These are phyloP conservation scores for Rosellinia necatrix DNA, from an alignment of 2,329 filamentous ascomycete genomes.

Conservation along the genomic window DNA sequence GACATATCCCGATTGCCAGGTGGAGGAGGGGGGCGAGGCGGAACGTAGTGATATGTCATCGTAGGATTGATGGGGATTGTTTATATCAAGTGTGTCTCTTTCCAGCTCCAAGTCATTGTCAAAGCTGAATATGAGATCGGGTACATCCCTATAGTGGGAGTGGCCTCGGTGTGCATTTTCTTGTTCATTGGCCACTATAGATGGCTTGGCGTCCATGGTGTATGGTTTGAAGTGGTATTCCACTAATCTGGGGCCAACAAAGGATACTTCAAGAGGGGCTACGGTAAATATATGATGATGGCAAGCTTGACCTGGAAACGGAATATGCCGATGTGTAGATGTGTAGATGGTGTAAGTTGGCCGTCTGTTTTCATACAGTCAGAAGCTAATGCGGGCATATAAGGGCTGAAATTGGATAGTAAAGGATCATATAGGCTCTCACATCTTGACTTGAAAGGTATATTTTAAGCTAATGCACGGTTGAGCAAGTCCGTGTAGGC, in stretches of 20 bases:
- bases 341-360: too few species aligned
- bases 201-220: neutral
- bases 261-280: neutral
- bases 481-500: too few species aligned
- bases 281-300: neutral
- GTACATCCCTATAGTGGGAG: neutral
- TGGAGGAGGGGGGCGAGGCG: neutral
- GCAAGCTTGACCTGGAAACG: neutral
- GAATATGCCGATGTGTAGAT: neutral
- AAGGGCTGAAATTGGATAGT: too few species aligned
- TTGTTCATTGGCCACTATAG: neutral
- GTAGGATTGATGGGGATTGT: neutral
- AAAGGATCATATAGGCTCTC: too few species aligned
- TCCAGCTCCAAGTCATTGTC: neutral
- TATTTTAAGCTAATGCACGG: too few species aligned
- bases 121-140: conserved; percentile 4
- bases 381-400: too few species aligned
- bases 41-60: neutral
- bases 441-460: too few species aligned
- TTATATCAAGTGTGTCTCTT: neutral
- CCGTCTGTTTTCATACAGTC: too few species aligned
- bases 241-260: neutral
- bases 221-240: neutral
- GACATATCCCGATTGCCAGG: neutral
- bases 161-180: neutral